Evolutionary conservation across 169 alveolate species (phyloP), one percentile per base, ranked within the genome.

Genomic region (Perkinsus olseni): DNA sequence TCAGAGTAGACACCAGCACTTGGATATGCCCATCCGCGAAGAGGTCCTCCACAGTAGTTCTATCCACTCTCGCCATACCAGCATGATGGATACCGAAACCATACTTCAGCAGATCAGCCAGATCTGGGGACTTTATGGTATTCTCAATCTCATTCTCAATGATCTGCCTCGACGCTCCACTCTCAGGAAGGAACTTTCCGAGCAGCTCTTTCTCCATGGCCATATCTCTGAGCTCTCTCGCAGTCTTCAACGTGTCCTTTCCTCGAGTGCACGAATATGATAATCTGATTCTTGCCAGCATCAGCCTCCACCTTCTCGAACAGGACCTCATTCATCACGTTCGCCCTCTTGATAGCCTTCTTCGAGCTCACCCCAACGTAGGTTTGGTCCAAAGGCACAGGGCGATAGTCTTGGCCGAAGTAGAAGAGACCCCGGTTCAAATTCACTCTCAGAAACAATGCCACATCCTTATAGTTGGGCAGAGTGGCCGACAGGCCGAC

Each of bases 51-150:
- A 99, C 99, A 48, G 98, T 96, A 93, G 97, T 96, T 39, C 99
- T 95, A 96, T 99, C 99, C 31, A 98, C 97, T 91, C 99, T 96
- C 34, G 98, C 96, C 74, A 99, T 97, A 1, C 99, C 99, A 21
- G 99, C 99, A 96, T 99, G 99, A 96, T 99, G 99, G 91, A 99
- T 98, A 0, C 99, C 99, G 92, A 99, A 95, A 51, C 99, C 99
- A 94, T 96, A 98, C 0, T 99, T 99, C 74, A 99, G 95, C 91
- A 99, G 94, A 91, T 99, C 99, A 95, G 98, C 98, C 91, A 99
- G 94, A 92, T 98, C 99, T 28, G 96, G 95, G 93, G 97, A 97
- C 93, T 97, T 95, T 34, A 95, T 95, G n/a, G 96, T 96, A 20
- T 95, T 96, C 94, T 97, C 97, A 39, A 98, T 97, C 94, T 98